Base-by-base conservation (phyloP, 306 rosid genomes). In the Pyrus pyrifolia region DNA sequence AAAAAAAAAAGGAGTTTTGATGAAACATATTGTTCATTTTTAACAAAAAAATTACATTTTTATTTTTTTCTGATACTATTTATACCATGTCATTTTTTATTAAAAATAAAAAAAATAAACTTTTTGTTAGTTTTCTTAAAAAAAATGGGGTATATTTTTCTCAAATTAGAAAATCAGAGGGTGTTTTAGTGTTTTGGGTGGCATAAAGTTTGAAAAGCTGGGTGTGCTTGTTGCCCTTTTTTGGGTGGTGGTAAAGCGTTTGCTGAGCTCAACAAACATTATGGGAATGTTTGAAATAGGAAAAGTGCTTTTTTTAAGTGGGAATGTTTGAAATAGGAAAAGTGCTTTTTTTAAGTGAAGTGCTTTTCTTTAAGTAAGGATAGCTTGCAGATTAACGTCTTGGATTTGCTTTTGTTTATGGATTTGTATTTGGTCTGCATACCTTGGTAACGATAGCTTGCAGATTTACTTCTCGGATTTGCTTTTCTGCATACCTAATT, bases 31-130 rank as follows among this genome's bases (percentile, higher is more conserved):
- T 30, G 33, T 30, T 30, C 33, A 30, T 30, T 30, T 30, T 30
- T 30, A 30, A 29, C 3, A 2, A 29, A 29, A 29, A 29, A 29
- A 29, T 29, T 29, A 29, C 3, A 29, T 29, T 4, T 0, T 30
- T 30, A 29, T 29, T 0, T 0, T 30, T 30, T 30, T 30, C 4
- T 4, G 0, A 4, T 4, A 30, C 3, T 30, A 30, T 30, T 30
- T 4, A 30, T 30, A 4, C 0, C 3, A 0, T 30, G 0, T 30
- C 0, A 30, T 30, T 30, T 30, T 30, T 30, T 0, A 4, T 30
- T 30, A 30, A 30, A 4, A 30, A 30, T 30, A 3, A 25, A 25
- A 25, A 25, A 25, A 25, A 1, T 1, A 0, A 30, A 30, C 31
- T 30, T 30, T 30, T 30, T 0, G 4, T 30, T 30, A 30, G 4